A percentile compares a stretch with the other conserved stretches of the same genome.
Conservation (phyloP, 192 early-diverging fungal genomes). For the Physocladia obscura region DNA sequence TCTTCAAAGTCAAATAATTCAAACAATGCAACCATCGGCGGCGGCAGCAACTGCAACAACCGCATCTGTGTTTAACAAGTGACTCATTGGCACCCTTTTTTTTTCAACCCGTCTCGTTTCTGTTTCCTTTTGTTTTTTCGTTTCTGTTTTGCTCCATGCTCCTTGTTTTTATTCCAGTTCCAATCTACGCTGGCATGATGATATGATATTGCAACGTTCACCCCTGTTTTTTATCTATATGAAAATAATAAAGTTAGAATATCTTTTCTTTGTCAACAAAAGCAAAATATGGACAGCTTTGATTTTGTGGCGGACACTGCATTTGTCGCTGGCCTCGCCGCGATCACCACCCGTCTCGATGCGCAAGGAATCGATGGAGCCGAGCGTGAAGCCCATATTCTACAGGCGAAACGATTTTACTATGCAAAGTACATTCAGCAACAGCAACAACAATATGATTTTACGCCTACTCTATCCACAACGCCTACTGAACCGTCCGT, state of each 20-base stretch:
- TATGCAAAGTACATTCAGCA: constrained; percentile 30
- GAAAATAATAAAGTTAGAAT: neutral
- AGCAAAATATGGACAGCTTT: constrained; percentile 10
- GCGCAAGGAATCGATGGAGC: neutral
- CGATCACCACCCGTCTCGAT: neutral
- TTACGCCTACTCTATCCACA: neutral
- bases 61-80: neutral
- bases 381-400: neutral
- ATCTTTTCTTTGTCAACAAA: neutral
- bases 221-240: neutral
- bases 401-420: constrained; percentile 44
- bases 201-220: neutral
- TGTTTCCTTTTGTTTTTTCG: neutral
- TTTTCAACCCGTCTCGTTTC: neutral
- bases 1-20: neutral
- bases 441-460: neutral
- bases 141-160: neutral
- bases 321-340: constrained; percentile 8
- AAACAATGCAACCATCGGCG: neutral
- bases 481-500: constrained; percentile 15
- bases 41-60: neutral
- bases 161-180: neutral
- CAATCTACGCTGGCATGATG: neutral
- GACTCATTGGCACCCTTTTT: neutral
- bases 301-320: constrained; percentile 15